These are phyloP conservation scores for Fulvia fulva DNA, from an alignment of 2,329 filamentous ascomycete genomes.

Conservation along the genomic window DNA sequence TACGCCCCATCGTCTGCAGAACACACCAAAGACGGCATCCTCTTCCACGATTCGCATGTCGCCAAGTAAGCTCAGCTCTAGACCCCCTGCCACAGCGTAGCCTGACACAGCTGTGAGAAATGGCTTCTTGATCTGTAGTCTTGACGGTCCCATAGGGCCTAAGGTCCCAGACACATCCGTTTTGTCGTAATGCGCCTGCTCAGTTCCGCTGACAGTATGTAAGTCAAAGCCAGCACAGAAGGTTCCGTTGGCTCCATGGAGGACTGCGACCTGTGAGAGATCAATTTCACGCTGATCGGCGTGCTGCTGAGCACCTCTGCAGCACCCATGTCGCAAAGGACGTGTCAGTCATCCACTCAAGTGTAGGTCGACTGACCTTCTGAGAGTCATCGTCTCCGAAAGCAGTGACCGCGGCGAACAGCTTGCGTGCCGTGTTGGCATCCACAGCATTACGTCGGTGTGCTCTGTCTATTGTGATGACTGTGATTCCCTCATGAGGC, in stretches of 20 bases:
- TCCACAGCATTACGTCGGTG: conserved; percentile 53
- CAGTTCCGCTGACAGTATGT: conserved; percentile 38
- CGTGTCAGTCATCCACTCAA: no score
- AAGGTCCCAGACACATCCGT: conserved; percentile 37
- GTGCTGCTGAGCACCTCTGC: not conserved
- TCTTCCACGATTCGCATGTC: conserved; percentile 54
- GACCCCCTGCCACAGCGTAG: conserved; percentile 52
- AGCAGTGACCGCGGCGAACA: conserved; percentile 46
- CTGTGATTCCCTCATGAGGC: conserved; percentile 45
- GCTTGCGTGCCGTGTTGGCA: conserved; percentile 43
- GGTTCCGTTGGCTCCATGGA: conserved; percentile 45
- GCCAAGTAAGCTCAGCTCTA: conserved; percentile 51
- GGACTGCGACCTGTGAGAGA: conserved; percentile 29
- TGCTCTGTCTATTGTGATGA: conserved; percentile 53
- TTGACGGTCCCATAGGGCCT: conserved; percentile 52
- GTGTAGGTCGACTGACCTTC: conserved; percentile 38
- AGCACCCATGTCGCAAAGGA: no score
- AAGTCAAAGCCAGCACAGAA: conserved; percentile 56
- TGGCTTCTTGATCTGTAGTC: conserved; percentile 50
- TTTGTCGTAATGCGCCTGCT: conserved; percentile 19
- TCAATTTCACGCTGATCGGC: not conserved
- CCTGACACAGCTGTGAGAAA: conserved; percentile 51
- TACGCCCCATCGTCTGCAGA: conserved; percentile 52
- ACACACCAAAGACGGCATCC: conserved; percentile 53
- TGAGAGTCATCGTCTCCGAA: conserved; percentile 51